Evolutionary conservation across 2,329 filamentous ascomycete species (phyloP), one percentile per base, ranked within the genome.

Genomic region (Aspergillus sp.): DNA sequence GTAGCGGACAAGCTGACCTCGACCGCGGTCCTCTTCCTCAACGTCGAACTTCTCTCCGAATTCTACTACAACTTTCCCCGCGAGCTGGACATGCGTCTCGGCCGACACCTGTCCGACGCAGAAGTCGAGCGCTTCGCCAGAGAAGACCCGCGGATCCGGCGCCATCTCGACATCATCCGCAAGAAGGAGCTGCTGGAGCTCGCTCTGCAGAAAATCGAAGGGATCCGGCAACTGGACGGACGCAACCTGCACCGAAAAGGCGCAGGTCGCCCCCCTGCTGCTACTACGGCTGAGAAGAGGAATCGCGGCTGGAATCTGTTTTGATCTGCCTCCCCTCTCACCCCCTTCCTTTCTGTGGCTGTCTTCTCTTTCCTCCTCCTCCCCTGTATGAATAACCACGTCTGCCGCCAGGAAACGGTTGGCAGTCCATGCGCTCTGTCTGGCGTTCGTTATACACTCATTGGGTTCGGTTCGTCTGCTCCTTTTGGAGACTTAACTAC

Each of bases 51-150:
- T 13, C 74, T 98, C 12, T 89, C 84, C 2, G 93, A 98, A 53
- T 98, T 96, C 58, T 95, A 94, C 66, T 94, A 95, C 64, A 86
- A 91, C 55, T 98, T 98, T 61, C 91, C 91, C 1, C 76, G 91
- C 24, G 86, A 95, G 55, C 74, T 98, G 8, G 91, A 98, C 57
- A 67, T 81, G 38, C 77, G 88, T 20, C 78, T 98, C 8, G 86
- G 89, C 28, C 77, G 86, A 15, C 80, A 86, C 48, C 70, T 95
- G 39, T 75, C 76, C 20, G 76, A 82, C 34, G 77, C 78, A 4
- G 80, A 96, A 50, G 75, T 96, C 4, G 89, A 98, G 55, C 75
- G 75, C 15, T 95, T 98, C 48, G 91, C 91, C 3, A 78, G 84
- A 33, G 91, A 98, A 60, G 93, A 98, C 52, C 82, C 86, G 12